Percentiles rank a stretch among this genome's conserved stretches.
phyloP scores from a whole-genome alignment of 2,329 filamentous ascomycete genomes.

The Exophiala mesophila region DNA sequence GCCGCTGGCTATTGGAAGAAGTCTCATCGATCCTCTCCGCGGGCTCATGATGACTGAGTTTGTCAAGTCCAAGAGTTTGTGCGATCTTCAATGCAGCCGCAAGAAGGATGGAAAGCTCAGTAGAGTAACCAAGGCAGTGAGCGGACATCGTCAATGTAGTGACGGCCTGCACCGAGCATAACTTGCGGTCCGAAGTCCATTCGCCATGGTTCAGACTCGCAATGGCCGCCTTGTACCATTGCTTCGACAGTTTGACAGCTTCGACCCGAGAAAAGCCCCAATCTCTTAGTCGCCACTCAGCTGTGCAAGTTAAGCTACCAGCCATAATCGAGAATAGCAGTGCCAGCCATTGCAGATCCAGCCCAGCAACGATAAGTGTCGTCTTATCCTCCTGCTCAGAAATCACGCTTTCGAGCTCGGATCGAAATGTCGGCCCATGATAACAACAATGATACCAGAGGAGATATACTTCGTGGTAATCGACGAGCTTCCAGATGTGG shows the following conservation, averaged over 20 bases:
- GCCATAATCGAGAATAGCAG: conserved; percentile 26
- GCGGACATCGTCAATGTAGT: conserved; percentile 46
- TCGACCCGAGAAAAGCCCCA: conserved; percentile 46
- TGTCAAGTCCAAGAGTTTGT: conserved; percentile 45
- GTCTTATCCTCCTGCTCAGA: conserved; percentile 5
- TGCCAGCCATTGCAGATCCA: conserved; percentile 21
- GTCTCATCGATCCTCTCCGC: conserved; percentile 10
- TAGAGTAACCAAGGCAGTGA: conserved; percentile 46
- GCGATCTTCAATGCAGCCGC: conserved; percentile 45
- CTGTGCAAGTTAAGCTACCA: conserved; percentile 19
- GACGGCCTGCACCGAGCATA: conserved; percentile 45
- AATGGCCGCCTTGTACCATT: conserved; percentile 45
- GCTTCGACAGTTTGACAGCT: conserved; percentile 37
- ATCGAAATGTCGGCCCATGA: conserved; percentile 18
- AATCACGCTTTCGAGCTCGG: conserved; percentile 17
- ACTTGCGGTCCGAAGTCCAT: conserved; percentile 41
- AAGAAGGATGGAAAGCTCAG: conserved; percentile 44
- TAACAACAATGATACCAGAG: conserved; percentile 25
- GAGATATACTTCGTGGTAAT: conserved; percentile 21
- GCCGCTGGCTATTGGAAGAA: conserved; percentile 11
- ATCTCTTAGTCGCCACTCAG: conserved; percentile 23
- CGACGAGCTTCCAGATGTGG: conserved; percentile 20
- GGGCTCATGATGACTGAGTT: conserved; percentile 28
- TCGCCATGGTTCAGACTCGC: conserved; percentile 44
- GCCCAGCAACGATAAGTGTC: conserved; percentile 10